phyloP scores from a whole-genome alignment of 805 yeast genomes.

The Candida ficus region DNA sequence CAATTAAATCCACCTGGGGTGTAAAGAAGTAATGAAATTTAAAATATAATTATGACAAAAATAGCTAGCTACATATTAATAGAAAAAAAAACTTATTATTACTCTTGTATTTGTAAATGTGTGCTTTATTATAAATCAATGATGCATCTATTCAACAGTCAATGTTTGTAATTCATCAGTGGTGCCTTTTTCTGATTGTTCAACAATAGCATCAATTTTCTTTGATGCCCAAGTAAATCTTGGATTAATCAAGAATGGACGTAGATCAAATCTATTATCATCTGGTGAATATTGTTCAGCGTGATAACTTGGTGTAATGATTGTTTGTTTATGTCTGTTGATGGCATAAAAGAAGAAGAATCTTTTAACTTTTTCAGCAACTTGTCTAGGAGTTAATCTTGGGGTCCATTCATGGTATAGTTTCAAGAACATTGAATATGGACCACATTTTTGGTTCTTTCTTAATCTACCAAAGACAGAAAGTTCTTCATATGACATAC shows the following conservation, averaged over 20 bases:
- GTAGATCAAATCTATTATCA: slow-evolving; percentile 90
- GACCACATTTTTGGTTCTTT: slow-evolving; percentile 93
- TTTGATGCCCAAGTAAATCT: slow-evolving; percentile 84
- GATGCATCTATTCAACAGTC: slow-evolving; percentile 38
- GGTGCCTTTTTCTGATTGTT: slow-evolving; percentile 40
- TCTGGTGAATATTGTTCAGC: slow-evolving; percentile 99
- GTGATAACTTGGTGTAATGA: slow-evolving; percentile 95
- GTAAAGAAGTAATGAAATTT: slow-evolving; percentile 12
- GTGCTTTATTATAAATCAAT: not conserved
- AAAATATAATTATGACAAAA: no score
- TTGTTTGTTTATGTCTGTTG: slow-evolving; percentile 95
- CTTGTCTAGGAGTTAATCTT: slow-evolving; percentile 70
- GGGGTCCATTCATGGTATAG: slow-evolving; percentile 91
- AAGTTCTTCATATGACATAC: slow-evolving; percentile 93
- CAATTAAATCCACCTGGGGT: slow-evolving; percentile 38
- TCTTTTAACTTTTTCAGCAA: slow-evolving; percentile 87
- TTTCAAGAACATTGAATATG: slow-evolving; percentile 89
- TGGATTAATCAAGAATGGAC: slow-evolving; percentile 94
- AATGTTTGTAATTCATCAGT: slow-evolving; percentile 30
- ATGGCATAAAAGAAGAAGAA: slow-evolving; percentile 93
- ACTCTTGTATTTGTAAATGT: no score
- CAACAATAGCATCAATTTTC: slow-evolving; percentile 79
- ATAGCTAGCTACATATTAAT: no score
- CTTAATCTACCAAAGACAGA: slow-evolving; percentile 87
- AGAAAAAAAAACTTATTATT: no score